phyloP scores from a whole-genome alignment of 148 eudicot species.

The Amaranthus cruentus region DNA sequence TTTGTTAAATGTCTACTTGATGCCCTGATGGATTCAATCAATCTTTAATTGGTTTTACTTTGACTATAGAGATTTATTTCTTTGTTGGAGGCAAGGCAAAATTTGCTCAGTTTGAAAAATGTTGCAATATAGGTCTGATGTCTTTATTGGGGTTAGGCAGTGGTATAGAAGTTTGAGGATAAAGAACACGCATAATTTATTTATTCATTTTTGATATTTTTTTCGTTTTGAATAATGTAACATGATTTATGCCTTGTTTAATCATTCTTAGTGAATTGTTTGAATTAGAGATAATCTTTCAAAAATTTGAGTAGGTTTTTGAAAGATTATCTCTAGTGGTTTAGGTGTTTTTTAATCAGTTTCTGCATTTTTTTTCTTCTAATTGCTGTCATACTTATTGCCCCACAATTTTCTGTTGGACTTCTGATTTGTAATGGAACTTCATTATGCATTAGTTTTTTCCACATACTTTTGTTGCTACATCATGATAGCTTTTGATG shows the following conservation, averaged over 20 bases:
- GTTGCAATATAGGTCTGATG: not conserved
- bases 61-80: not conserved
- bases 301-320: not conserved
- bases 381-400: not conserved
- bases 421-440: not conserved
- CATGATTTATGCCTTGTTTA: not conserved
- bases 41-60: not conserved
- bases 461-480: not conserved
- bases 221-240: not conserved
- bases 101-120: slow-evolving; percentile 2
- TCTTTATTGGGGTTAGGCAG: not conserved
- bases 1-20: not conserved
- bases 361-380: not conserved
- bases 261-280: not conserved
- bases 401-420: not conserved
- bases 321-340: not conserved
- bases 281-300: not conserved
- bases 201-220: slow-evolving; percentile 8
- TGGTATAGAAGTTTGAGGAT: not conserved
- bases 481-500: not conserved
- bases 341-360: not conserved
- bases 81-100: not conserved
- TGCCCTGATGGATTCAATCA: not conserved
- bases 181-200: not conserved
- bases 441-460: not conserved